Conservation (phyloP, 2,329 filamentous ascomycete species). For the Alternaria brassicae region DNA sequence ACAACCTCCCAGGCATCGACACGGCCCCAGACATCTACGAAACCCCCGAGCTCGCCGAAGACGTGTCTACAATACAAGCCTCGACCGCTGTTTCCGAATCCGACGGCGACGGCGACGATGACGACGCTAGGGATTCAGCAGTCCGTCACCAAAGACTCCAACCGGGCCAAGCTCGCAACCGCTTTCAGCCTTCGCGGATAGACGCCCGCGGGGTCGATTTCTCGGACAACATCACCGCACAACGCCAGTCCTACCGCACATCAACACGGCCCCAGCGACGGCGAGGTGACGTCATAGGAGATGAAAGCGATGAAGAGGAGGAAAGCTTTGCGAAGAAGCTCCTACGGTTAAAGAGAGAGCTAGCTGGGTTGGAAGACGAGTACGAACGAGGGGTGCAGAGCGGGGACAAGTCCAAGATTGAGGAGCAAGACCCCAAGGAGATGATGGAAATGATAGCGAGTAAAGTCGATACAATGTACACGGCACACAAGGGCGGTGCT, state of each 20-base stretch:
- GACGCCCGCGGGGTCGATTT: conserved; percentile 84
- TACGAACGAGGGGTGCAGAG: conserved; percentile 60
- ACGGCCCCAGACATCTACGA: conserved; percentile 95
- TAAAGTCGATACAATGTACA: conserved; percentile 71
- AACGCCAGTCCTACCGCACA: conserved; percentile 78
- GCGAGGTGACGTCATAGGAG: conserved; percentile 69
- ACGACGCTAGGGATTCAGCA: conserved; percentile 39
- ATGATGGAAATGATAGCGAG: conserved; percentile 71
- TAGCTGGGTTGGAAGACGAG: conserved; percentile 69
- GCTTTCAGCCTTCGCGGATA: conserved; percentile 77
- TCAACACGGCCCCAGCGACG: conserved; percentile 71
- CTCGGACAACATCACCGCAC: conserved; percentile 83
- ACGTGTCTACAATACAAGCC: conserved; percentile 78
- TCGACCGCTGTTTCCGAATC: conserved; percentile 50
- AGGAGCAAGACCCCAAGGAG: conserved; percentile 58
- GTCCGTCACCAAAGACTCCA: conserved; percentile 81
- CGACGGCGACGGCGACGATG: conserved; percentile 64
- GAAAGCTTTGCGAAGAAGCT: conserved; percentile 81
- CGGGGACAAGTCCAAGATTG: conserved; percentile 51
- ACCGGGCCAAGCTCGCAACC: conserved; percentile 77
- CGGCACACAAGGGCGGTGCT: conserved; percentile 44
- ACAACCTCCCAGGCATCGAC: conserved; percentile 67
- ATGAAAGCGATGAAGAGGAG: conserved; percentile 71
- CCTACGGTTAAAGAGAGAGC: conserved; percentile 80
- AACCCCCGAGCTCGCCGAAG: conserved; percentile 90